Evolutionary conservation across 345 rosid species (phyloP).

Genomic region (Aegle marmelos): DNA sequence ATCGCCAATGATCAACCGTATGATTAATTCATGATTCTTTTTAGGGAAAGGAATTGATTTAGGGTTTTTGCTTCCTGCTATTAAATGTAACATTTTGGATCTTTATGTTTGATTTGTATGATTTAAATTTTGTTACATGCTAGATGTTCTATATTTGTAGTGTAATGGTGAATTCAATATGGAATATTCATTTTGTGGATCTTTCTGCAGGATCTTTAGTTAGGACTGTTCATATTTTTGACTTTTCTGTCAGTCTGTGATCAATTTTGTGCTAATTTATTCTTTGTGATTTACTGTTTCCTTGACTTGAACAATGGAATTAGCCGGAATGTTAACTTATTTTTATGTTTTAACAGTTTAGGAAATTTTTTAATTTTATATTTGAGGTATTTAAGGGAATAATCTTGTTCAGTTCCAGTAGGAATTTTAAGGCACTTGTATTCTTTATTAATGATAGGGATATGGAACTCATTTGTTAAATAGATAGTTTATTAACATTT

Average conservation of each 20-base stretch:
- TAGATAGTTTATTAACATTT: background rate
- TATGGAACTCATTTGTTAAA: background rate
- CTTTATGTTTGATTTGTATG: slow-evolving; percentile 6
- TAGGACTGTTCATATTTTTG: background rate
- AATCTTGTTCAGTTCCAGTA: background rate
- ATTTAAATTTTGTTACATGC: background rate
- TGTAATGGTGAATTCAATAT: background rate
- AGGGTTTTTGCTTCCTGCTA: background rate
- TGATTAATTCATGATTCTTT: slow-evolving; percentile 5
- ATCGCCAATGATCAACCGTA: background rate
- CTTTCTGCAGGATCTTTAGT: background rate
- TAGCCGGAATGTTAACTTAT: background rate
- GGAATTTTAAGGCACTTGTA: background rate
- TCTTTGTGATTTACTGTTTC: background rate
- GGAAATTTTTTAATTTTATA: background rate
- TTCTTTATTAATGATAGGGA: background rate
- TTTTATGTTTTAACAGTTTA: background rate
- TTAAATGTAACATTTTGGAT: background rate
- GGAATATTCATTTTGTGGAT: background rate
- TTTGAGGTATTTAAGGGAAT: background rate
- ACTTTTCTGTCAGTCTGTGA: background rate
- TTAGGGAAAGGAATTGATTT: background rate
- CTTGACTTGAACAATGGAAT: background rate
- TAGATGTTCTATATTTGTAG: background rate
- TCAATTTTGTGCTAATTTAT: background rate